Conservation (phyloP, 768 basidiomycete genomes). For the Rhizopogon sp. region DNA sequence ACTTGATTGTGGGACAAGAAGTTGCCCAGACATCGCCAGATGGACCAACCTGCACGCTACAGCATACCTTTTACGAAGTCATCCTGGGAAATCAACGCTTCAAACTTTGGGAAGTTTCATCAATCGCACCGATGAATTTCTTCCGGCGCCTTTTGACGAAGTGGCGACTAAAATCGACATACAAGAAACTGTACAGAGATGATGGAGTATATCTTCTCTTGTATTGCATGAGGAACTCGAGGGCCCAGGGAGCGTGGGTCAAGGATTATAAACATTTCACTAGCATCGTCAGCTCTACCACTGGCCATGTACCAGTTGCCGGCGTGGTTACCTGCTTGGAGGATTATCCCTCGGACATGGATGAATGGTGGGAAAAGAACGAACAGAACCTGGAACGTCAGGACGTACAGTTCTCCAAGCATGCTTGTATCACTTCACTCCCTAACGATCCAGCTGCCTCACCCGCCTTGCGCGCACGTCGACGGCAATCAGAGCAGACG, state of each 20-base stretch:
- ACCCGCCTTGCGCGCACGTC: neutral
- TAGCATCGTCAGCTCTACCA: conserved; percentile 20
- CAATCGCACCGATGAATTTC: conserved; percentile 18
- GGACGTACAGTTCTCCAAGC: conserved; percentile 23
- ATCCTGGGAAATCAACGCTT: conserved; percentile 16
- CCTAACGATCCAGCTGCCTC: conserved; percentile 12
- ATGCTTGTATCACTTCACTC: conserved; percentile 29
- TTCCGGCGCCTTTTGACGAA: conserved; percentile 7
- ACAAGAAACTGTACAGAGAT: conserved; percentile 24
- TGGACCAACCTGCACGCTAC: conserved; percentile 31
- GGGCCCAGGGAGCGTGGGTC: conserved; percentile 16
- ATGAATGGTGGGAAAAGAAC: conserved; percentile 30
- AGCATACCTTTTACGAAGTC: conserved; percentile 19
- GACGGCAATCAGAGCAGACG: neutral
- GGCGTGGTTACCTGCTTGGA: conserved; percentile 38
- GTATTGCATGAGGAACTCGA: conserved; percentile 27
- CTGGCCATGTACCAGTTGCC: conserved; percentile 26
- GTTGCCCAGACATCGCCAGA: conserved; percentile 26
- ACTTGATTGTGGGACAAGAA: conserved; percentile 16
- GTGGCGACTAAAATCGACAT: conserved; percentile 18
- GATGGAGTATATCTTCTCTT: conserved; percentile 26
- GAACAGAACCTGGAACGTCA: conserved; percentile 9
- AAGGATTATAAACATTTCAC: conserved; percentile 28
- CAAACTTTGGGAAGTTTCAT: conserved; percentile 30
- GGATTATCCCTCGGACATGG: conserved; percentile 26